Evolutionary conservation across 192 early-diverging fungal species (phyloP).

Genomic region (Mortierella antarctica): DNA sequence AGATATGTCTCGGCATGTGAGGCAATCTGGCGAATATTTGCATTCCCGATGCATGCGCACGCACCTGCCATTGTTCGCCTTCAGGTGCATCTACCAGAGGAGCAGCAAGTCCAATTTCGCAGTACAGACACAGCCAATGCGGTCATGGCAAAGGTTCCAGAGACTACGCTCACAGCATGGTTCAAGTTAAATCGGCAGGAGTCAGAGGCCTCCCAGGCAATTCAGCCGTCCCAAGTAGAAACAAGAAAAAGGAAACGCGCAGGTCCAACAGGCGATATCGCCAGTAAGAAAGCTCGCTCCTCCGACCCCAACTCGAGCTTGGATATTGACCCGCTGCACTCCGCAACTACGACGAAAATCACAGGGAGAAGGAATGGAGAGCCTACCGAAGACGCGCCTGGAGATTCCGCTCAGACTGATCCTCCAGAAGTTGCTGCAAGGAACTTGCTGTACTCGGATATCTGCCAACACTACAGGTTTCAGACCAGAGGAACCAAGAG

Average conservation of each 20-base stretch:
- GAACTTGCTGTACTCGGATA: neutral
- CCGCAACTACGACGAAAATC: no score
- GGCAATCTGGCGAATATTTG: conserved; percentile 36
- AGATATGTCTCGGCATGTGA: conserved; percentile 41
- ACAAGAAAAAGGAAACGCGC: no score
- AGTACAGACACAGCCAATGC: neutral
- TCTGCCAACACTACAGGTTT: conserved; percentile 10
- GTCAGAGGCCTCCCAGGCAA: no score
- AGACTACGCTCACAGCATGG: conserved; percentile 4
- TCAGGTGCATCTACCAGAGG: neutral
- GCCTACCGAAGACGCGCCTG: no score
- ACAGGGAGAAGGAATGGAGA: no score
- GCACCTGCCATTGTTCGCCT: neutral
- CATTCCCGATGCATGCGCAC: conserved; percentile 23
- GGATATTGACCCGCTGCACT: no score
- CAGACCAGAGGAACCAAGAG: neutral
- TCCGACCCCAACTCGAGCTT: no score
- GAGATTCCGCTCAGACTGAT: neutral
- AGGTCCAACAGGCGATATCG: no score
- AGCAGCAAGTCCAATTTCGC: neutral
- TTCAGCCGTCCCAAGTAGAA: no score
- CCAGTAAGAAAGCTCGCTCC: no score
- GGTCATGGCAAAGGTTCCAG: neutral
- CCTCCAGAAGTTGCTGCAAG: no score
- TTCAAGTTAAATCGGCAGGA: conserved; percentile 12